Base-by-base conservation (phyloP, 768 basidiomycete species). In the Psilocybe sp. region DNA sequence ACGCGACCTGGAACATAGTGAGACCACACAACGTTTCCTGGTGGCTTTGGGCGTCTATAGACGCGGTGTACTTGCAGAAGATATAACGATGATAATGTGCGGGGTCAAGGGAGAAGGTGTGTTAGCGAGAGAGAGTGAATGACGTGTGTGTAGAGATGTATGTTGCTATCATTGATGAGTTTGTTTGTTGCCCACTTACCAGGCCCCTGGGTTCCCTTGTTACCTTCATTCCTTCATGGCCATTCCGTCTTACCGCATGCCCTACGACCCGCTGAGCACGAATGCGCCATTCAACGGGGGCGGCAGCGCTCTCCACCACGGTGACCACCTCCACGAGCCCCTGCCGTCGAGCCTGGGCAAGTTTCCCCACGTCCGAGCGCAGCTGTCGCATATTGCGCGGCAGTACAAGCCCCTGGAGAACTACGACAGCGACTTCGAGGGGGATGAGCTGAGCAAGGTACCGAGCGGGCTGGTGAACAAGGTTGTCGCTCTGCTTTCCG, bases 301-400 rank as follows among this genome's bases (percentile, higher is more conserved):
- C 48, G 36, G 32, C 40, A 28, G 7, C 7, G 4, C 7, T 7
- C 45, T 15, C 38, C 49, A 50, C 43, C 43, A 13, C 15, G 36
- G 42, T 38, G 37, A 33, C 46, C 40, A 51, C 33, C 46, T 47
- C 15, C 48, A 44, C 46, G 44, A 55, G 33, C 37, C 45, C 45
- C 50, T 33, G 58, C 59, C 47, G 53, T 70, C 56, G 32, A 38
- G 50, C 50, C 71, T 57, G 36, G 49, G 51, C n/a, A 80, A 81
- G 64, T 91, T 87, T 67, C 86, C 89, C 31, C 91, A 93, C 64
- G 91, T 88, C 18, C 80, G 88, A 13, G 91, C 91, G 5, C 88
- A 91, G 69, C 79, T 93, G 20, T 75, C 80, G 34, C 78, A 81
- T 20, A 82, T 92, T 58, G 80, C 85, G 47, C 81, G 87, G 39